Evolutionary conservation across 805 yeast species (phyloP).

Genomic region (Kluyveromyces siamensis): DNA sequence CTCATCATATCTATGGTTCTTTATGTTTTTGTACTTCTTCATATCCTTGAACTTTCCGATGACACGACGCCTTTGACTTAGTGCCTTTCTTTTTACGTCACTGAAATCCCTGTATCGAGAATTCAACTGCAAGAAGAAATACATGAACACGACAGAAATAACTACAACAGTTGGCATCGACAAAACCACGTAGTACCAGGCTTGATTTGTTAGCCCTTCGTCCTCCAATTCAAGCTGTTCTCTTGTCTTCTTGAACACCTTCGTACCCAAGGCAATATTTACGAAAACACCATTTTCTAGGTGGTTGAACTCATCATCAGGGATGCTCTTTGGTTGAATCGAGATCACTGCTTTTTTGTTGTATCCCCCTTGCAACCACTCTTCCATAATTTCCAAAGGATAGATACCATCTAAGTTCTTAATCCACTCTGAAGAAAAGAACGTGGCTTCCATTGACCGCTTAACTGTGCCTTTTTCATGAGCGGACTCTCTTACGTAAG

Average conservation of each 20-base stretch:
- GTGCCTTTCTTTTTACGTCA: constrained; percentile 30
- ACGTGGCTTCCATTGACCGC: constrained; percentile 37
- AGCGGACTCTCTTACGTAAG: constrained; percentile 49
- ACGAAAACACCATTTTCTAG: constrained; percentile 46
- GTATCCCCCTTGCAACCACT: constrained; percentile 53
- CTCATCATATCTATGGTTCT: constrained; percentile 33
- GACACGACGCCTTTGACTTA: constrained; percentile 30
- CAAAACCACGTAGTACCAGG: constrained; percentile 54
- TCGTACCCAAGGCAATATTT: constrained; percentile 30
- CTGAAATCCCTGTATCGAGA: constrained; percentile 47
- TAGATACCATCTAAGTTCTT: constrained; percentile 50
- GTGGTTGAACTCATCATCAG: constrained; percentile 58
- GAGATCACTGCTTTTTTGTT: constrained; percentile 52
- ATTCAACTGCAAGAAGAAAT: constrained; percentile 50
- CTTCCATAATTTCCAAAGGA: constrained; percentile 51
- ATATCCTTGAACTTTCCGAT: constrained; percentile 32
- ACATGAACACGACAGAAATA: constrained; percentile 53
- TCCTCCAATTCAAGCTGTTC: constrained; percentile 35
- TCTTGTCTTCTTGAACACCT: constrained; percentile 36
- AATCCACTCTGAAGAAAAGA: constrained; percentile 69
- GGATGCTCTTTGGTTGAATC: constrained; percentile 61
- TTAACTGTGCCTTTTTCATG: constrained; percentile 50
- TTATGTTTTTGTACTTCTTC: constrained; percentile 23
- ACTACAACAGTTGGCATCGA: constrained; percentile 61
- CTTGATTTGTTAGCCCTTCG: constrained; percentile 37